phyloP scores from a whole-genome alignment of 495 filamentous ascomycete genomes.

The Tetracladium setigerum region DNA sequence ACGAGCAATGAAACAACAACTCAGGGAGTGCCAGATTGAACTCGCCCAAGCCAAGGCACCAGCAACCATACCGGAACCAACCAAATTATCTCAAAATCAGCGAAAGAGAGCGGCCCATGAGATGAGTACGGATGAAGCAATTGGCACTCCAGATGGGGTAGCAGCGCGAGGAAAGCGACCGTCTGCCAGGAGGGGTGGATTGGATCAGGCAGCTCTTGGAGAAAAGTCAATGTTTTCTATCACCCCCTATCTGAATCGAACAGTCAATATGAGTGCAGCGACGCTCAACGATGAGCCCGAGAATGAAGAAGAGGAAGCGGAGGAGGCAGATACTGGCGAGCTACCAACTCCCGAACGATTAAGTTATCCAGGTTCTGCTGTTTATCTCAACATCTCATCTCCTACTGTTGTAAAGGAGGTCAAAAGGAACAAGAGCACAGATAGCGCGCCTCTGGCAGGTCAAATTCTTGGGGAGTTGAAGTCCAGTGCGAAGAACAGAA shows the following conservation, averaged over 20 bases:
- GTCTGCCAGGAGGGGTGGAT: slow-evolving; percentile 37
- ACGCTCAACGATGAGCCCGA: slow-evolving; percentile 21
- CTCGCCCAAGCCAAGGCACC: slow-evolving; percentile 28
- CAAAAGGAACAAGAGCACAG: slow-evolving; percentile 1
- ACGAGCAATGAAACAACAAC: slow-evolving; percentile 55
- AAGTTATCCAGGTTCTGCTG: background rate
- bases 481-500: slow-evolving; percentile 6
- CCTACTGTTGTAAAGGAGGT: slow-evolving; percentile 1
- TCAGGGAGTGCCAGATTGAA: slow-evolving; percentile 49
- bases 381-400: background rate
- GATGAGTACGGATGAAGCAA: slow-evolving; percentile 38
- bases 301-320: background rate
- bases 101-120: slow-evolving; percentile 39
- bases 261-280: slow-evolving; percentile 45
- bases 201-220: slow-evolving; percentile 50
- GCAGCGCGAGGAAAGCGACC: slow-evolving; percentile 26
- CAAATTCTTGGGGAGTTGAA: slow-evolving; percentile 12
- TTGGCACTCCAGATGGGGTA: slow-evolving; percentile 63
- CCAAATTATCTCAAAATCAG: slow-evolving; percentile 23
- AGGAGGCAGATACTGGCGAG: background rate
- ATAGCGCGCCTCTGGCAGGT: background rate
- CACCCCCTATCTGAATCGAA: slow-evolving; percentile 84
- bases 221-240: slow-evolving; percentile 91
- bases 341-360: background rate
- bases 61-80: slow-evolving; percentile 1